A percentile compares a stretch with the other conserved stretches of the same genome.
Conservation (phyloP, 306 rosid species). For the Echinosophora koreensis region DNA sequence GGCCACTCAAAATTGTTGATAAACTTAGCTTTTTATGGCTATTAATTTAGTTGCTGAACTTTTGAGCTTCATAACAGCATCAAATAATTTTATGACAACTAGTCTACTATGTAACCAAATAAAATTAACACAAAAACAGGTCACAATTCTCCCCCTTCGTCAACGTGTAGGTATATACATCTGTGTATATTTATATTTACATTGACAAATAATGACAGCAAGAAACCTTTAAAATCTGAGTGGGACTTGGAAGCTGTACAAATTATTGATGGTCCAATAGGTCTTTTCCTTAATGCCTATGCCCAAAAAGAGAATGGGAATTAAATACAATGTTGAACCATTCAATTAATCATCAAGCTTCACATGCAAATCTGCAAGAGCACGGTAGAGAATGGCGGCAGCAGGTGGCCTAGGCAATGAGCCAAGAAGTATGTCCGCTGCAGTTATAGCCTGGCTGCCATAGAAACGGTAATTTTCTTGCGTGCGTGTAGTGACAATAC, state of each 20-base stretch:
- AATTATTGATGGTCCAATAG: constrained; percentile 12
- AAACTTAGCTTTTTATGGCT: background rate
- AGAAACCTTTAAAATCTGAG: constrained; percentile 48
- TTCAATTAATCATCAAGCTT: constrained; percentile 59
- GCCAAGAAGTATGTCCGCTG: constrained; percentile 84
- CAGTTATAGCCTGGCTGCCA: constrained; percentile 79
- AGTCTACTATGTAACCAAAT: constrained; percentile 6
- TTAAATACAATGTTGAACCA: constrained; percentile 29
- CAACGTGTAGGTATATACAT: constrained; percentile 1
- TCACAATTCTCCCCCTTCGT: constrained; percentile 14
- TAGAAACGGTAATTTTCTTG: constrained; percentile 80
- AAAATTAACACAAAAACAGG: constrained; percentile 13
- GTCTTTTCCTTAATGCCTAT: constrained; percentile 21
- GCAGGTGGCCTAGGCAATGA: constrained; percentile 94
- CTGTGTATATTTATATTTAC: constrained; percentile 36
- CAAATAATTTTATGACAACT: background rate
- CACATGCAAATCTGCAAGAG: constrained; percentile 76
- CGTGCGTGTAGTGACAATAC: constrained; percentile 75
- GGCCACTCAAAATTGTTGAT: background rate
- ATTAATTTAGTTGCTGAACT: constrained; percentile 2
- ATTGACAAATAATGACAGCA: constrained; percentile 60
- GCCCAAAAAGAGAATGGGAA: constrained; percentile 12
- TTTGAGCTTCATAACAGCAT: background rate
- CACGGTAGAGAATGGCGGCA: constrained; percentile 77
- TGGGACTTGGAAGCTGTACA: constrained; percentile 53